A percentile compares a stretch with the other conserved stretches of the same genome.
Evolutionary conservation across 768 basidiomycete genomes (phyloP).

Genomic region (Suillus alpinus): DNA sequence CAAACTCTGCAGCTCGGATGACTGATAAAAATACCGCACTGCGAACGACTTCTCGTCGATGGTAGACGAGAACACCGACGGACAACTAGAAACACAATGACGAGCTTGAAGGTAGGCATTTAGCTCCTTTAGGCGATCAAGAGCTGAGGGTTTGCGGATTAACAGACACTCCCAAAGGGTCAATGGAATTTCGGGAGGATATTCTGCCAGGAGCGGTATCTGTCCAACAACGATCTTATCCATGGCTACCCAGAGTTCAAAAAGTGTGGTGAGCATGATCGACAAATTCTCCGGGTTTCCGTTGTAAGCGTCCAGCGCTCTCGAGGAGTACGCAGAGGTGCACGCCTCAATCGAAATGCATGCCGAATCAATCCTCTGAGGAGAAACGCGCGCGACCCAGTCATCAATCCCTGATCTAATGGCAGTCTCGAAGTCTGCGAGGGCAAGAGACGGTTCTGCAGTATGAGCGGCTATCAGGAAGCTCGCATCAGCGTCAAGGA

Average conservation of each 20-base stretch:
- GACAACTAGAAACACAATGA: slow-evolving; percentile 13
- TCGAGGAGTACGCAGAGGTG: slow-evolving; percentile 24
- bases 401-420: slow-evolving; percentile 30
- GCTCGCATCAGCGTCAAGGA: no score
- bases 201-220: slow-evolving; percentile 29
- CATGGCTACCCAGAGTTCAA: slow-evolving; percentile 32
- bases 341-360: slow-evolving; percentile 21
- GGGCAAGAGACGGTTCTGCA: no score
- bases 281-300: no score
- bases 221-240: slow-evolving; percentile 22
- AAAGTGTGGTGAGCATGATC: no score
- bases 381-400: slow-evolving; percentile 29
- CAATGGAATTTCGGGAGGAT: slow-evolving; percentile 32
- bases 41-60: slow-evolving; percentile 25
- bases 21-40: slow-evolving; percentile 32
- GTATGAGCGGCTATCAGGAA: no score
- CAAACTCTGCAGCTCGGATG: slow-evolving; percentile 22
- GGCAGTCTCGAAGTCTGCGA: slow-evolving; percentile 28
- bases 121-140: slow-evolving; percentile 27
- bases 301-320: slow-evolving; percentile 26
- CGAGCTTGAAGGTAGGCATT: slow-evolving; percentile 33
- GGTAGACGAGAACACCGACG: slow-evolving; percentile 34
- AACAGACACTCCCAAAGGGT: slow-evolving; percentile 27
- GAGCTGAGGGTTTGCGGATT: slow-evolving; percentile 22
- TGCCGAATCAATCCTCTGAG: slow-evolving; percentile 5